phyloP scores from a whole-genome alignment of 2,329 filamentous ascomycete genomes.

The Trichophaea hybrida region DNA sequence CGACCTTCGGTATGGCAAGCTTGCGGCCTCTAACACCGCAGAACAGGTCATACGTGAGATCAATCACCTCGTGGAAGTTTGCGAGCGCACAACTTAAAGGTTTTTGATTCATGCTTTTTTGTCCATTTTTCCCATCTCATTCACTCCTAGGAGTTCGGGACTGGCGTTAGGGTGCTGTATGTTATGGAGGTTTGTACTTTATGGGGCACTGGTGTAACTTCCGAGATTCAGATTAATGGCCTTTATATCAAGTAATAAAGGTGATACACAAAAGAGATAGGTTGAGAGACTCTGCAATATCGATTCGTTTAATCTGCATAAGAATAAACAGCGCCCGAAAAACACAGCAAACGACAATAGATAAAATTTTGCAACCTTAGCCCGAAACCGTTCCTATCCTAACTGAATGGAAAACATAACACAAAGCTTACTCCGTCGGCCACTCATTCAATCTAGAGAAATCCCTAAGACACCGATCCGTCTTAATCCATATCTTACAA shows the following conservation, averaged over 20 bases:
- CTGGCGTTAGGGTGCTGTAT: too few relatives aligned
- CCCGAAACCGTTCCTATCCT: conserved; percentile 20
- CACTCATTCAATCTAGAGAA: background rate
- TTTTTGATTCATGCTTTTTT: conserved; percentile 5
- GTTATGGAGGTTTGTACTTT: too few relatives aligned
- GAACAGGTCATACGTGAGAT: conserved; percentile 56
- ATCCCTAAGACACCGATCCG: background rate
- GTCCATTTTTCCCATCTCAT: too few relatives aligned
- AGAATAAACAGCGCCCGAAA: too few relatives aligned
- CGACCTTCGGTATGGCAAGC: conserved; percentile 66
- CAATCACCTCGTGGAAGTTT: conserved; percentile 47
- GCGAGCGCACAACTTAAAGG: conserved; percentile 32
- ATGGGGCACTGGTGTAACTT: too few relatives aligned
- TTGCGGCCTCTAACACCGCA: conserved; percentile 48
- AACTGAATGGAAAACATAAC: conserved; percentile 7
- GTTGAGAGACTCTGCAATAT: too few relatives aligned
- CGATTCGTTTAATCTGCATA: too few relatives aligned
- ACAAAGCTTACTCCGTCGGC: background rate
- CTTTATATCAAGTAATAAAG: too few relatives aligned
- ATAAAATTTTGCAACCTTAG: background rate
- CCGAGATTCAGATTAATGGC: too few relatives aligned
- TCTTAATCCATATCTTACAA: background rate
- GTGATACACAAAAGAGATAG: too few relatives aligned
- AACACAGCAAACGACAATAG: background rate
- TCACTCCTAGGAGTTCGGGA: too few relatives aligned